Evolutionary conservation across 306 rosid species (phyloP).

Genomic region (Hippophae tibetana): DNA sequence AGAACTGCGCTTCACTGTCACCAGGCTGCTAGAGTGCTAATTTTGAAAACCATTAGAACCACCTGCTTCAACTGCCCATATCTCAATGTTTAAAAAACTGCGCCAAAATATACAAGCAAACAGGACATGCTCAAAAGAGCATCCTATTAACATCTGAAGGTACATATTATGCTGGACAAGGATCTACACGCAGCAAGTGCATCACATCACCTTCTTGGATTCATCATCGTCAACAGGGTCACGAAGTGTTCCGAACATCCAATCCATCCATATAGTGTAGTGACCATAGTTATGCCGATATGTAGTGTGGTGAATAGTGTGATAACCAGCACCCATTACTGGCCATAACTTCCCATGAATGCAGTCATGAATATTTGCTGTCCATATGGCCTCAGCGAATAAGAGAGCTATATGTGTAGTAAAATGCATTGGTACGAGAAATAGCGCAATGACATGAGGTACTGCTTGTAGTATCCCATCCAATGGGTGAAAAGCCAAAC

Average conservation of each 20-base stretch:
- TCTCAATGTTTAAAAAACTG: too few relatives aligned
- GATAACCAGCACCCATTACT: conserved; percentile 95
- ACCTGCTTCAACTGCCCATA: too few relatives aligned
- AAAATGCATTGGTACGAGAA: conserved; percentile 67
- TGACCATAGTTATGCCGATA: conserved; percentile 92
- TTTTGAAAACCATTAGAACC: too few relatives aligned
- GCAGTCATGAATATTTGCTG: conserved; percentile 87
- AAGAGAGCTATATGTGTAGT: conserved; percentile 53
- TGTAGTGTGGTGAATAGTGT: conserved; percentile 90
- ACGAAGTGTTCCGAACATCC: conserved; percentile 90
- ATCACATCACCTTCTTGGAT: conserved; percentile 46
- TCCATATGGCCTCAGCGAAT: conserved; percentile 74
- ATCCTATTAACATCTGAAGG: not conserved
- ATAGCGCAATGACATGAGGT: conserved; percentile 55
- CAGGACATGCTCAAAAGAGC: not conserved
- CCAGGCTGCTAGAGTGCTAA: too few relatives aligned
- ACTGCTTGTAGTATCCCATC: conserved; percentile 92
- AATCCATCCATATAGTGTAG: conserved; percentile 86
- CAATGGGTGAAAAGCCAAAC: conserved; percentile 91
- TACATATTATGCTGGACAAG: not conserved
- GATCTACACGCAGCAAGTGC: not conserved
- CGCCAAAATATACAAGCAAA: conserved; percentile 17
- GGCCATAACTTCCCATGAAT: conserved; percentile 80
- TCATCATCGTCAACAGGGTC: conserved; percentile 50
- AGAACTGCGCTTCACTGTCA: too few relatives aligned